Evolutionary conservation across 139 green algal species (phyloP).

Genomic region (Haematococcus sp.): DNA sequence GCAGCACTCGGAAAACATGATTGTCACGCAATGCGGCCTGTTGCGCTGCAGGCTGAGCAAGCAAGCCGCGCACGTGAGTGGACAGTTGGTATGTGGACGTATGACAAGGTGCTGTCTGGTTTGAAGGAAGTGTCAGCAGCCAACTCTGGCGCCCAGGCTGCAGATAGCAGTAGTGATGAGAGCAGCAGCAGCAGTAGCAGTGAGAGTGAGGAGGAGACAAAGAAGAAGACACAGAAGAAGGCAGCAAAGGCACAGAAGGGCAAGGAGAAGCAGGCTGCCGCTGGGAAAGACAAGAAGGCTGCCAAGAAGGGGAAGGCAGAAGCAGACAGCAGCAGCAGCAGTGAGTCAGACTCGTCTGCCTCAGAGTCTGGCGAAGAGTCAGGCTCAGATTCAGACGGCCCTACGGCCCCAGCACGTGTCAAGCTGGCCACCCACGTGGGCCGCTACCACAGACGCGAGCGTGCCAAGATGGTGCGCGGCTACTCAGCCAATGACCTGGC

Average conservation of each 20-base stretch:
- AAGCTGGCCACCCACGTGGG: constrained; percentile 33
- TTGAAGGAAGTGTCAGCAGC: constrained; percentile 59
- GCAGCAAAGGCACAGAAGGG: background rate
- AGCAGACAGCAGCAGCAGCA: constrained; percentile 14
- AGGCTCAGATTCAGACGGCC: constrained; percentile 16
- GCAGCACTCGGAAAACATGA: background rate
- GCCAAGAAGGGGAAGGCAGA: constrained; percentile 4
- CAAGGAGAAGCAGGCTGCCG: constrained; percentile 1
- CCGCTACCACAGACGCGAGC: constrained; percentile 65
- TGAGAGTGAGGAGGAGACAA: constrained; percentile 25
- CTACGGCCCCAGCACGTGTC: background rate
- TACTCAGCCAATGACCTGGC: constrained; percentile 77
- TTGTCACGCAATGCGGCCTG: no score
- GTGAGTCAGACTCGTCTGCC: background rate
- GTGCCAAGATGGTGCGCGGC: constrained; percentile 63
- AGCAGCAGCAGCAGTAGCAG: constrained; percentile 9
- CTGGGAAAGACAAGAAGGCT: background rate
- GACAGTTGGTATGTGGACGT: constrained; percentile 72
- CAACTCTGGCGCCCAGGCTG: background rate
- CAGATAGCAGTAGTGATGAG: constrained; percentile 19
- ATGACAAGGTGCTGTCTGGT: constrained; percentile 63
- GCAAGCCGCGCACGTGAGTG: constrained; percentile 52
- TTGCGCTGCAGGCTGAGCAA: constrained; percentile 44
- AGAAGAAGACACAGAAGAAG: constrained; percentile 17
- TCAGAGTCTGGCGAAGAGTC: background rate